phyloP scores from a whole-genome alignment of 139 green algal species.

The Chlamydomonas applanata region DNA sequence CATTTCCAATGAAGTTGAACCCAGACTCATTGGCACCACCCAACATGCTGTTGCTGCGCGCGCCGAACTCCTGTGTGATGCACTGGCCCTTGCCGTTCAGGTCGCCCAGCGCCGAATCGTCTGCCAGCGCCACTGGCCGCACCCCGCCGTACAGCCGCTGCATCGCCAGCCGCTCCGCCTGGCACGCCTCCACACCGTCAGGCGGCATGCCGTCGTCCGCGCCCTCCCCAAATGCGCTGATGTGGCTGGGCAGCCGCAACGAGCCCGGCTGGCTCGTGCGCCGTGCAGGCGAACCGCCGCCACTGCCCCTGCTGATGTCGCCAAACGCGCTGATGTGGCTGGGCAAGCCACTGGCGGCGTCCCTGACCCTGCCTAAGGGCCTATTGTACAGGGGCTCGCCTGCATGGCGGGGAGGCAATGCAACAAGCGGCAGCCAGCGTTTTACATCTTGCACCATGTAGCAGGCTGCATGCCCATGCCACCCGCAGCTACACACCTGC shows the following conservation, averaged over 20 bases:
- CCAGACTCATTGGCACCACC: background rate
- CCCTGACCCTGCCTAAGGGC: slow-evolving; percentile 12
- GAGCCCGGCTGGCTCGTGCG: background rate
- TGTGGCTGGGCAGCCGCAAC: slow-evolving; percentile 56
- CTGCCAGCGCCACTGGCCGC: no score
- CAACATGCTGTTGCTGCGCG: background rate
- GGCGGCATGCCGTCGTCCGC: slow-evolving; percentile 11
- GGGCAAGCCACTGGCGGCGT: slow-evolving; percentile 3
- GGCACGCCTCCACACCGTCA: slow-evolving; percentile 9
- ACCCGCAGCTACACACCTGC: no score
- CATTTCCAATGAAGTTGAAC: background rate
- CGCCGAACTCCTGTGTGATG: slow-evolving; percentile 39
- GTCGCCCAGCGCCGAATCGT: no score
- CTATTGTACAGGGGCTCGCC: slow-evolving; percentile 3
- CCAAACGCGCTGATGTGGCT: slow-evolving; percentile 21
- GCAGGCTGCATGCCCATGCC: no score
- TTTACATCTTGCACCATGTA: no score
- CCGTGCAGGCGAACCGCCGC: background rate
- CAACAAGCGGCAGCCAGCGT: no score
- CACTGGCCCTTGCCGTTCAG: slow-evolving; percentile 5
- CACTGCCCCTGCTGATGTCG: background rate
- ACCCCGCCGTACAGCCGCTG: background rate
- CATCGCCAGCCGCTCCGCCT: slow-evolving; percentile 25
- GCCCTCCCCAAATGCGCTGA: slow-evolving; percentile 64
- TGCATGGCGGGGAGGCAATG: background rate